phyloP scores from a whole-genome alignment of 306 rosid genomes.

The Cicer cuneatum region DNA sequence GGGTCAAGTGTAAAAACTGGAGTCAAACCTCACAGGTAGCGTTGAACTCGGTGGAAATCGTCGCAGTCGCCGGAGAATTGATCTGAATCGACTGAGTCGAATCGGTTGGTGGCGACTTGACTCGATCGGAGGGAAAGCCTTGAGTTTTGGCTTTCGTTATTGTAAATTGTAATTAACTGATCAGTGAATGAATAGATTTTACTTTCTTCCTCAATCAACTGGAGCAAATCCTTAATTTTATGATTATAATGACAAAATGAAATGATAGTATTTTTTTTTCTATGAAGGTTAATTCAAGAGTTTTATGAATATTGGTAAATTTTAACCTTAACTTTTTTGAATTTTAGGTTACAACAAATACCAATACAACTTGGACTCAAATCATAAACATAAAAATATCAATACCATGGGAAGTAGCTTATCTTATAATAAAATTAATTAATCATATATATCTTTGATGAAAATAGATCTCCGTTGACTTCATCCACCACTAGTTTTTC shows the following conservation, averaged over 20 bases:
- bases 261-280: not conserved
- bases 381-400: too few species aligned
- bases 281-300: too few species aligned
- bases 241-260: not conserved
- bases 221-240: not conserved
- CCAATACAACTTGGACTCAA: too few species aligned
- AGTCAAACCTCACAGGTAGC: not conserved
- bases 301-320: too few species aligned
- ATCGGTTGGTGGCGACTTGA: slow-evolving; percentile 26
- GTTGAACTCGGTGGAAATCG: slow-evolving; percentile 27
- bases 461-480: too few species aligned
- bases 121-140: slow-evolving; percentile 33
- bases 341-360: too few species aligned
- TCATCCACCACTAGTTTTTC: too few species aligned
- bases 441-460: too few species aligned
- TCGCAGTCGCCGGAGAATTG: slow-evolving; percentile 15
- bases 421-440: too few species aligned
- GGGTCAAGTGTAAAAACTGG: slow-evolving; percentile 62
- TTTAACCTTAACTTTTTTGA: too few species aligned
- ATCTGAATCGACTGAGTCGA: slow-evolving; percentile 35
- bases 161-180: slow-evolving; percentile 39
- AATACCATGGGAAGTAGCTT: too few species aligned
- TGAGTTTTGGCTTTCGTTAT: slow-evolving; percentile 17
- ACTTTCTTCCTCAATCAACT: not conserved
- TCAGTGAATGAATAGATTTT: slow-evolving; percentile 17